Percentiles rank a stretch among this genome's conserved stretches.
These are phyloP conservation scores for Ajuga chamaepitys DNA, from an alignment of 257 asterid species.

Conservation along the genomic window DNA sequence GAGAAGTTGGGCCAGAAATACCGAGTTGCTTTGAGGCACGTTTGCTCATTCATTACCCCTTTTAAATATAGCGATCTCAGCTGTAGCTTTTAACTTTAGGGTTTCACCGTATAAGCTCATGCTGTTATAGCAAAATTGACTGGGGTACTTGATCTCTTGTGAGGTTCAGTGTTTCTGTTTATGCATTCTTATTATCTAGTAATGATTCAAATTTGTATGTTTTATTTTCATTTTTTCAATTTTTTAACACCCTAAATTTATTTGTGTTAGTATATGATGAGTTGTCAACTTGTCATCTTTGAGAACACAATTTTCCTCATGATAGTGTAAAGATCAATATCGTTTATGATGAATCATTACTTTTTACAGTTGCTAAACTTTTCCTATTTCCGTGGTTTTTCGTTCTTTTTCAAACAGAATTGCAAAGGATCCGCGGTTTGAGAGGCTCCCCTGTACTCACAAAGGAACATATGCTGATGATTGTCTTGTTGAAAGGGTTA, in stretches of 20 bases:
- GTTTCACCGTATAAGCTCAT: neutral
- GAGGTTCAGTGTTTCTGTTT: neutral
- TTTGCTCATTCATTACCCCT: neutral
- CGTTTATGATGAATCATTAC: neutral
- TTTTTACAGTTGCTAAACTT: neutral
- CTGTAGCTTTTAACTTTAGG: neutral
- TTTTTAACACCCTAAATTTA: neutral
- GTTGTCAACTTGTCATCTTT: no score
- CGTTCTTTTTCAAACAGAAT: conserved; percentile 38
- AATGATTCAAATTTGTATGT: neutral
- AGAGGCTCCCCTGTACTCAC: conserved; percentile 94
- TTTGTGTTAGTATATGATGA: neutral
- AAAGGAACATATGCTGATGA: conserved; percentile 99
- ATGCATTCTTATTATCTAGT: neutral
- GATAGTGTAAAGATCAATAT: neutral
- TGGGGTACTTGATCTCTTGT: neutral
- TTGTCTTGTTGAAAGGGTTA: conserved; percentile 86
- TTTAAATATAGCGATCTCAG: neutral
- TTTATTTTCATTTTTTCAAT: neutral
- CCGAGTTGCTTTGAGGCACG: conserved; percentile 89
- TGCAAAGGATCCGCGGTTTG: conserved; percentile 97
- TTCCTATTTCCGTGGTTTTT: neutral
- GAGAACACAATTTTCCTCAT: neutral
- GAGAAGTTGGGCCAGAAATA: conserved; percentile 93
- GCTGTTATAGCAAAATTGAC: neutral